Evolutionary conservation across 1,139 yeast species (phyloP).

Genomic region (Yamadazyma pseudoaaseri): DNA sequence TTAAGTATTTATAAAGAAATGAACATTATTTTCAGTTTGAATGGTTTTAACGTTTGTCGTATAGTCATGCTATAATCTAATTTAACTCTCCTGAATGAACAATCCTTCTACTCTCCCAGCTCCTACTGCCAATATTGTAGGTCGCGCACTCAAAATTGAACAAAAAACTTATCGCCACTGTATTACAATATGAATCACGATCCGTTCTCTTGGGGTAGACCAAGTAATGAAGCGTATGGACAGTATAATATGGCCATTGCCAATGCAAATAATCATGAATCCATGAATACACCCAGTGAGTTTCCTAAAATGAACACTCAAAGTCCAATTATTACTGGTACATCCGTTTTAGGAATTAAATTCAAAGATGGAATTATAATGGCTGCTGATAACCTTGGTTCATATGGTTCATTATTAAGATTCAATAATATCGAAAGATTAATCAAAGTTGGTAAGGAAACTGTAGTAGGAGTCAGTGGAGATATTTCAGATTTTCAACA

Average conservation of each 20-base stretch:
- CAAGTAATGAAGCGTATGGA: slow-evolving; percentile 79
- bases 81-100: no score
- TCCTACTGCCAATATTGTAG: no score
- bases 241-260: slow-evolving; percentile 73
- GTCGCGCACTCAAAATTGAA: slow-evolving; percentile 1
- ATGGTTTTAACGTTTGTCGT: no score
- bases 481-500: slow-evolving; percentile 94
- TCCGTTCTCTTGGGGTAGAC: slow-evolving; percentile 96
- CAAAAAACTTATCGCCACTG: slow-evolving; percentile 1
- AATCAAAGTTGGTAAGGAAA: slow-evolving; percentile 75
- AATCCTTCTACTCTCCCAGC: no score
- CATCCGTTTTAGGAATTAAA: slow-evolving; percentile 89
- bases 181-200: slow-evolving; percentile 76
- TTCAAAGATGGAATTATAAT: slow-evolving; percentile 86
- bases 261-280: slow-evolving; percentile 34
- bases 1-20: no score
- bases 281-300: slow-evolving; percentile 10
- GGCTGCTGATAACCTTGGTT: slow-evolving; percentile 93
- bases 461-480: slow-evolving; percentile 93
- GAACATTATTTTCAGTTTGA: no score
- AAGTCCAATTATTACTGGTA: slow-evolving; percentile 94
- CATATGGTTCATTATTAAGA: slow-evolving; percentile 91
- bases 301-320: slow-evolving; percentile 86
- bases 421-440: slow-evolving; percentile 84
- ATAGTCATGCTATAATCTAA: no score